Evolutionary conservation across 805 yeast genomes (phyloP), one percentile per base, ranked within the genome.

Genomic region (Yarrowia porcina): DNA sequence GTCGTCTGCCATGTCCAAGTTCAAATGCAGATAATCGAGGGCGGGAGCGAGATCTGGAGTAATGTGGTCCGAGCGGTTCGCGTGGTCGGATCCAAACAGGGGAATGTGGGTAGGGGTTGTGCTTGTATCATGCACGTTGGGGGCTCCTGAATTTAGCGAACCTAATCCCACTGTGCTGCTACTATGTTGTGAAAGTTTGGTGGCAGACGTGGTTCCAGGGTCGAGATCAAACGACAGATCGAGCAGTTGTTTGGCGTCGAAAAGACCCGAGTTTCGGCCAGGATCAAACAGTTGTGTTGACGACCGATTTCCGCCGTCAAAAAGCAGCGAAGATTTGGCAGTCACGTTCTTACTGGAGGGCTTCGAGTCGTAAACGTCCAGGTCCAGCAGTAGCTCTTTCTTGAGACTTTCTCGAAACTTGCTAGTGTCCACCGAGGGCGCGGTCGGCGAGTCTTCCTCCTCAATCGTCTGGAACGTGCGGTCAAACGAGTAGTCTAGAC

Each of bases 101-200:
- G 56, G 30, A 49, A 33, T 49, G 20, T 32, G 56, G 56, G 56
- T 23, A 30, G 27, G 54, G 54, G 57, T 23, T 18, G 12, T 21
- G 44, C 59, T 18, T 52, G 33, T 7, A 36, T 25, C 25, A 25
- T 52, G 59, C 59, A 49, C 39, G 11, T 10, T 20, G 28, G 57
- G 42, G 8, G 42, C 59, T 52, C 59, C 59, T 52, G 59, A 52
- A 52, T 52, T 39, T 35, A n/a, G n/a, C n/a, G 27, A 52, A 36
- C 44, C 38, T 25, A 35, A 36, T 41, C 45, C 27, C 9, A 18
- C 11, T 1, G 38, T 9, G 41, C 23, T 38, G 41, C 23, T 38
- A 23, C 39, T 17, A 17, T n/a, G 41, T 4, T 9, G 41, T 18
- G 41, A 36, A 36, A 36, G 41, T 36, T 36, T 9, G 41, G 39